Percentiles rank a stretch among this genome's conserved stretches.
Conservation (phyloP, 2,329 filamentous ascomycete species). For the Neopestalotiopsis sp. region DNA sequence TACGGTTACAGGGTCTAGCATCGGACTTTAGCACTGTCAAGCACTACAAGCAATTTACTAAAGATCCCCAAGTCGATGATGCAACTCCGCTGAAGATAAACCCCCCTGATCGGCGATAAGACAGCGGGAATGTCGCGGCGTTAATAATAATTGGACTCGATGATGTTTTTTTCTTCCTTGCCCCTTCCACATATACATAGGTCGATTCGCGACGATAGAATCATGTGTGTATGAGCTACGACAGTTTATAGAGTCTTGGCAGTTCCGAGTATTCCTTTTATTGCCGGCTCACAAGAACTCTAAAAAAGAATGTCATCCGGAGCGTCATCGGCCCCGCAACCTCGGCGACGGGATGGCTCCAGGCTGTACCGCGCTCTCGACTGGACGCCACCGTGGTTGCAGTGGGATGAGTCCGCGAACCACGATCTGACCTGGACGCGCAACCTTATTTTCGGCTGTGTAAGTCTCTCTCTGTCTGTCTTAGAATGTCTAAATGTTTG, state of each 20-base stretch:
- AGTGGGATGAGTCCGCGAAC: conserved; percentile 30
- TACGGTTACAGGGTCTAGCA: background rate
- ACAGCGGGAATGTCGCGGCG: conserved; percentile 3
- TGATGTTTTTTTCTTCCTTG: background rate
- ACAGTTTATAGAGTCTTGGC: background rate
- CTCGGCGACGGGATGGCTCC: background rate
- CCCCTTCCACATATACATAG: background rate
- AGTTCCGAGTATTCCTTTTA: background rate
- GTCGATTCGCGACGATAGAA: background rate
- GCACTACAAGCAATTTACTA: background rate
- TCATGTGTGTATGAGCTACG: background rate
- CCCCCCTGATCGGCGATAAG: conserved; percentile 7
- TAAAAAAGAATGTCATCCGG: background rate
- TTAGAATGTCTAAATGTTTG: background rate
- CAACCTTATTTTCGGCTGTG: conserved; percentile 37
- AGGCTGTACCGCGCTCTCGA: background rate
- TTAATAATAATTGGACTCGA: background rate
- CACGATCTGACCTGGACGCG: conserved; percentile 35
- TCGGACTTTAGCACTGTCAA: background rate
- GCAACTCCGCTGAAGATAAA: conserved; percentile 6
- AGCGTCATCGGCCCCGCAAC: background rate
- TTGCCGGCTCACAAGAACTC: background rate
- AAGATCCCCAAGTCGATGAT: conserved; percentile 3
- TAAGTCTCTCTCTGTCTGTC: conserved; percentile 26
- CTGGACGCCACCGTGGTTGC: conserved; percentile 33